These are phyloP conservation scores for Penicillium sp. DNA, from an alignment of 2,329 filamentous ascomycete genomes.

Conservation along the genomic window DNA sequence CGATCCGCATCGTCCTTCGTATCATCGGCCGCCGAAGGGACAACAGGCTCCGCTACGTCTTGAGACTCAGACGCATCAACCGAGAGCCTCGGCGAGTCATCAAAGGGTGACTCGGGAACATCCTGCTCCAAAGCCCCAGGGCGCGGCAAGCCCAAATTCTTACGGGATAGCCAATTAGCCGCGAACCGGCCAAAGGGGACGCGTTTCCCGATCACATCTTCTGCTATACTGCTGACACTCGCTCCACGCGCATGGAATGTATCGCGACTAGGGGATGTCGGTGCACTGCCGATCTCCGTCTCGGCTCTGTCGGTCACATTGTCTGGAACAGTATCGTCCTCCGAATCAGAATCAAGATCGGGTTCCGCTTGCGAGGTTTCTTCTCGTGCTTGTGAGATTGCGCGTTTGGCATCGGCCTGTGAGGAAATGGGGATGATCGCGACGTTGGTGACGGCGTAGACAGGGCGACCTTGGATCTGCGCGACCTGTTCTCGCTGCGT, in stretches of 20 bases:
- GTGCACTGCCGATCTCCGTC: conserved; percentile 24
- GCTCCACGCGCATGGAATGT: conserved; percentile 26
- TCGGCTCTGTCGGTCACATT: conserved; percentile 27
- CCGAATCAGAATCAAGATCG: conserved; percentile 26
- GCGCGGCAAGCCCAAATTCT: conserved; percentile 70
- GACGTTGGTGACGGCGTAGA: conserved; percentile 85
- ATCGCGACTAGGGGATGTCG: conserved; percentile 26
- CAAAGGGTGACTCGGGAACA: conserved; percentile 27
- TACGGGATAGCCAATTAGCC: conserved; percentile 81
- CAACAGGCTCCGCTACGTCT: conserved; percentile 9
- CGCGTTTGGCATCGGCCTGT: conserved; percentile 64
- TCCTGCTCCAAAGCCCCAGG: conserved; percentile 59
- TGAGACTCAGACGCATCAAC: conserved; percentile 8
- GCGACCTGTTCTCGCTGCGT: conserved; percentile 82
- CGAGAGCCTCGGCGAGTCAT: conserved; percentile 19
- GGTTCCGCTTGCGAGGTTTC: conserved; percentile 39
- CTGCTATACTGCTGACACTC: conserved; percentile 59
- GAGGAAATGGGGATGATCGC: conserved; percentile 83
- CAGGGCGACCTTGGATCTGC: conserved; percentile 69
- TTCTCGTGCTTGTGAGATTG: conserved; percentile 59
- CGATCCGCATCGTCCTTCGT: conserved; percentile 6
- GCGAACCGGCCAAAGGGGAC: conserved; percentile 87
- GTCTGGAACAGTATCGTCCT: conserved; percentile 23
- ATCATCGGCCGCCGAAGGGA: conserved; percentile 6
- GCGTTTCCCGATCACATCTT: conserved; percentile 78